phyloP scores from a whole-genome alignment of 2,329 filamentous ascomycete species.

The Exophiala aquamarina region DNA sequence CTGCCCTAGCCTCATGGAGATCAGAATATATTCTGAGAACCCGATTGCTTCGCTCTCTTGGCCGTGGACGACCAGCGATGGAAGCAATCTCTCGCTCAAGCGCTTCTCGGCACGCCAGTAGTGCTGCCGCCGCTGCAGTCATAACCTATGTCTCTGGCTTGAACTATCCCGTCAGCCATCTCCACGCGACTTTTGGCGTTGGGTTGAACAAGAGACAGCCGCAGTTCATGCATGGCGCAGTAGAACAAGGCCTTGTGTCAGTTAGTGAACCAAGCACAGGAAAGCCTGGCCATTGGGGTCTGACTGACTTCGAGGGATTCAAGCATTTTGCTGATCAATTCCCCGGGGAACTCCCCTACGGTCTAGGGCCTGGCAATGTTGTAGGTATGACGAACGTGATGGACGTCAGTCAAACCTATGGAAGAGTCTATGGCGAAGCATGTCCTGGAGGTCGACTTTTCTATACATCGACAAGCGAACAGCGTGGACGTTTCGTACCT shows the following conservation, averaged over 20 bases:
- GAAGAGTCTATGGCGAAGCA: conserved; percentile 81
- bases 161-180: conserved; percentile 72
- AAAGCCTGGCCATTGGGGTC: conserved; percentile 80
- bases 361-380: conserved; percentile 71
- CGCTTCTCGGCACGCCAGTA: conserved; percentile 52
- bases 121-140: conserved; percentile 70
- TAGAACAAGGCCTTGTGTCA: conserved; percentile 75
- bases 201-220: conserved; percentile 69
- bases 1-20: conserved; percentile 84
- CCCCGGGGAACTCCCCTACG: conserved; percentile 72
- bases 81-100: conserved; percentile 55
- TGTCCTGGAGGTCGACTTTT: conserved; percentile 79
- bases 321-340: conserved; percentile 76
- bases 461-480: conserved; percentile 72
- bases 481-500: conserved; percentile 72
- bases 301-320: conserved; percentile 72
- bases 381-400: conserved; percentile 81
- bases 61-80: conserved; percentile 71
- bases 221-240: conserved; percentile 77
- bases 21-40: conserved; percentile 93
- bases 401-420: conserved; percentile 84
- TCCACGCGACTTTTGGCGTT: conserved; percentile 74
- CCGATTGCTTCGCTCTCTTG: conserved; percentile 75
- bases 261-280: conserved; percentile 74
- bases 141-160: conserved; percentile 85